These are phyloP conservation scores for Coix lacrymajobi DNA, from an alignment of 176 grass and related monocot species.

Conservation along the genomic window DNA sequence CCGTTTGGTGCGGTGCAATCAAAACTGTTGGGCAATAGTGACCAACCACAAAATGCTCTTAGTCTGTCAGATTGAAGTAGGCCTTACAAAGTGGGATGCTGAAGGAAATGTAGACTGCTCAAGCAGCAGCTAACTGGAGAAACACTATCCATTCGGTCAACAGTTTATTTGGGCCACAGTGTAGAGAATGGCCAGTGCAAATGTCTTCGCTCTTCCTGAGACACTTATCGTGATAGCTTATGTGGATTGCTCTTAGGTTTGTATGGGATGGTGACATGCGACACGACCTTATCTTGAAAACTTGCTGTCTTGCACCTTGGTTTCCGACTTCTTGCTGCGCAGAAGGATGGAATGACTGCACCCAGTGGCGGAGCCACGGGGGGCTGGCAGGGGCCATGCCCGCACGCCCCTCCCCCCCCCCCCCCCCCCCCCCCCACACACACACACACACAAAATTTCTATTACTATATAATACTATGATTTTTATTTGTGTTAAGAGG, in stretches of 20 bases:
- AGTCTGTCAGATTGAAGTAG: neutral
- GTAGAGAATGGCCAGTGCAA: neutral
- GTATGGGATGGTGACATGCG: neutral
- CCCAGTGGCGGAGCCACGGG: too few species aligned
- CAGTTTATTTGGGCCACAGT: neutral
- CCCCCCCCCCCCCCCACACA: too few species aligned
- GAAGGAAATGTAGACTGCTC: neutral
- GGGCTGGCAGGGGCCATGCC: too few species aligned
- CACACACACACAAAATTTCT: too few species aligned
- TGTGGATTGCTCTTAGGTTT: neutral
- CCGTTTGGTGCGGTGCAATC: neutral
- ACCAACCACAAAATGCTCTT: neutral
- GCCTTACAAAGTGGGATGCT: neutral
- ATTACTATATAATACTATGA: too few species aligned
- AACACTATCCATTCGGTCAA: neutral
- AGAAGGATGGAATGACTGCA: neutral
- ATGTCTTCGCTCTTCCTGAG: too few species aligned
- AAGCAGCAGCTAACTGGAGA: neutral
- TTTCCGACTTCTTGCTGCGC: neutral
- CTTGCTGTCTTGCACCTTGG: neutral
- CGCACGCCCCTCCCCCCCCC: too few species aligned
- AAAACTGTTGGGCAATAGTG: neutral
- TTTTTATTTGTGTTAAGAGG: too few species aligned
- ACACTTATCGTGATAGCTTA: too few species aligned
- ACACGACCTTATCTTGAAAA: too few species aligned